Conservation (phyloP, 805 yeast genomes). For the Wickerhamia fluorescens region DNA sequence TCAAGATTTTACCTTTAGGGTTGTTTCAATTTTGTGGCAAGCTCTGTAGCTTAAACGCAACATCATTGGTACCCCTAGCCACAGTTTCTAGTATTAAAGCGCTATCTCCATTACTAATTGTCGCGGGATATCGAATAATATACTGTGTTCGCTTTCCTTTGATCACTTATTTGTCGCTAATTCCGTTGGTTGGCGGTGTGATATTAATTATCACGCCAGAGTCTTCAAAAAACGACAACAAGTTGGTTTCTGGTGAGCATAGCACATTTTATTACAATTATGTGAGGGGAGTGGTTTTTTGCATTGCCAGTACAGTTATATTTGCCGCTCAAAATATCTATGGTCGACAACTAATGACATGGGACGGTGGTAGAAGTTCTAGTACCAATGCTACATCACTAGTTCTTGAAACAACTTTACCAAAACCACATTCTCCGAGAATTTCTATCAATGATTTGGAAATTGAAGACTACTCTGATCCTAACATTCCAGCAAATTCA, state of each 20-base stretch:
- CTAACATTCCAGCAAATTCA: background rate
- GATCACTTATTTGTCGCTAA: constrained; percentile 44
- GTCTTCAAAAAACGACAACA: constrained; percentile 7
- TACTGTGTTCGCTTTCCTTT: constrained; percentile 46
- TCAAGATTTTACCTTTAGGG: constrained; percentile 55
- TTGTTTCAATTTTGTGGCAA: constrained; percentile 61
- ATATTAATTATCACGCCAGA: constrained; percentile 38
- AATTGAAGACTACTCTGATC: constrained; percentile 3
- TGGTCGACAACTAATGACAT: constrained; percentile 69
- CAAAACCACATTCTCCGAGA: constrained; percentile 4
- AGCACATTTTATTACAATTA: constrained; percentile 21
- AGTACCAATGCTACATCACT: constrained; percentile 20
- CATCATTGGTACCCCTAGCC: constrained; percentile 58
- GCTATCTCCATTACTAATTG: constrained; percentile 55
- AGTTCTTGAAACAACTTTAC: constrained; percentile 22
- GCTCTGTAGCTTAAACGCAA: constrained; percentile 55
- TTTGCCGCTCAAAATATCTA: constrained; percentile 85
- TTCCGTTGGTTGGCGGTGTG: constrained; percentile 49
- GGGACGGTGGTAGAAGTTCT: no score
- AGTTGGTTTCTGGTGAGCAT: constrained; percentile 6
- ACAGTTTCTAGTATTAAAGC: constrained; percentile 69
- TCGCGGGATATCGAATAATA: constrained; percentile 45
- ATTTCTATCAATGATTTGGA: constrained; percentile 1
- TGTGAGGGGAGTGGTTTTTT: constrained; percentile 59
- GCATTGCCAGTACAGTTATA: constrained; percentile 59